Percentiles rank a stretch among this genome's conserved stretches.
Conservation (phyloP, 75 land plant species). For the Selaginella moellendorffii region DNA sequence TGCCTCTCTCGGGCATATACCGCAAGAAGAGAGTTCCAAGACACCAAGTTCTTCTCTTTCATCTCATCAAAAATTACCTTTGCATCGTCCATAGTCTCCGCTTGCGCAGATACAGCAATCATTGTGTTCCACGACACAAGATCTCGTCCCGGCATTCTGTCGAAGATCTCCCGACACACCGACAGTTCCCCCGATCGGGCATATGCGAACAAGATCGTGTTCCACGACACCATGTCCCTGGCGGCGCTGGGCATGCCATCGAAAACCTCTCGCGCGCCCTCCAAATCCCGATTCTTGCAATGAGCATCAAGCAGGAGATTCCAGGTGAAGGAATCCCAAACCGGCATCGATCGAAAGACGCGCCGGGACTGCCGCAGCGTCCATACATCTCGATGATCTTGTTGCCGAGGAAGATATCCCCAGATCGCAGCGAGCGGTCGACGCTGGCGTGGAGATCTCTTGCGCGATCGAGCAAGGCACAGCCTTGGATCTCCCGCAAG, state of each 20-base stretch:
- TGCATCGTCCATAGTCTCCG: not conserved
- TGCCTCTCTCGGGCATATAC: not conserved
- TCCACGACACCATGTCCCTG: not conserved
- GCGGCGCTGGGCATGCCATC: not conserved
- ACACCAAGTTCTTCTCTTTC: not conserved
- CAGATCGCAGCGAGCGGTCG: not conserved
- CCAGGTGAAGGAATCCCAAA: not conserved
- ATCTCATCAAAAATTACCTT: not conserved
- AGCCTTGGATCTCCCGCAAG: not conserved
- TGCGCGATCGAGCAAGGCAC: not conserved
- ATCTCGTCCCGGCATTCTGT: not conserved
- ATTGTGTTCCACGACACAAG: not conserved
- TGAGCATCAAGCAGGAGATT: not conserved
- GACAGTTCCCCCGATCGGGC: not conserved
- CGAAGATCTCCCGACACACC: not conserved
- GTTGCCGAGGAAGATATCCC: not conserved
- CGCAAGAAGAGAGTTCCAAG: not conserved
- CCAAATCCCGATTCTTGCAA: not conserved
- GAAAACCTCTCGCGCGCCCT: not conserved
- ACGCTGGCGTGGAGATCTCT: not conserved
- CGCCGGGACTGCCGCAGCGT: not conserved
- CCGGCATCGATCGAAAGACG: not conserved
- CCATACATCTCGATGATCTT: conserved; percentile 3
- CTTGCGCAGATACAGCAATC: not conserved
- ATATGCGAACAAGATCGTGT: not conserved